These are phyloP conservation scores for Trichosporon ovoides DNA, from an alignment of 1,284 basidiomycete species.

Conservation along the genomic window DNA sequence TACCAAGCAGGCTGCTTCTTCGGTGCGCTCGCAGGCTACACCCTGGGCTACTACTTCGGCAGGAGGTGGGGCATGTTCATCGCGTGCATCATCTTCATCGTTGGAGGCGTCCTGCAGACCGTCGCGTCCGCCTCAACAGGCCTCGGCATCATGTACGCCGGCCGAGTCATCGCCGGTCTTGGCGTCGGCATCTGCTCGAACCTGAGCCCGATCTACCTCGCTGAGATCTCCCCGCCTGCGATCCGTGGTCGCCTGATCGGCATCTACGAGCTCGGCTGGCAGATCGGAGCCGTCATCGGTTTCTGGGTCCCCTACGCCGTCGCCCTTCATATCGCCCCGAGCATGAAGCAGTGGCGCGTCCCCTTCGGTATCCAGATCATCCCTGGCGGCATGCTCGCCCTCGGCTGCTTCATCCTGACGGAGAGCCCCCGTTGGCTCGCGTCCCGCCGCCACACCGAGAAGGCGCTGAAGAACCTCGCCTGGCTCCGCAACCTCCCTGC, in stretches of 20 bases:
- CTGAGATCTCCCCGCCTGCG: conserved; percentile 48
- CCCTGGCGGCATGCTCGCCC: conserved; percentile 52
- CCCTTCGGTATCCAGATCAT: conserved; percentile 56
- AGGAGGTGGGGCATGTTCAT: conserved; percentile 31
- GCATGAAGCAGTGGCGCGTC: conserved; percentile 49
- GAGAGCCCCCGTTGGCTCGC: conserved; percentile 56
- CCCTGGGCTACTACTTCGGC: conserved; percentile 26
- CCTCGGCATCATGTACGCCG: conserved; percentile 37
- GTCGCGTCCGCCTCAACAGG: conserved; percentile 27
- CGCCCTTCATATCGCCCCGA: conserved; percentile 50
- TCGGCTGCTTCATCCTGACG: conserved; percentile 50
- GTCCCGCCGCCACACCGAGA: conserved; percentile 45
- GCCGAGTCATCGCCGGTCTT: conserved; percentile 39
- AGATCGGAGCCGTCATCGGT: conserved; percentile 48
- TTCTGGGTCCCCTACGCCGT: conserved; percentile 50
- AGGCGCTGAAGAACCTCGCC: conserved; percentile 50
- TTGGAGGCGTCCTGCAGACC: conserved; percentile 40
- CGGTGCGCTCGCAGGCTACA: conserved; percentile 24
- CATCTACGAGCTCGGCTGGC: conserved; percentile 51
- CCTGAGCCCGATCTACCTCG: conserved; percentile 43
- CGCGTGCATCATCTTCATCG: conserved; percentile 38
- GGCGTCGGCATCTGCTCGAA: conserved; percentile 34
- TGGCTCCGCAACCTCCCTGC: conserved; percentile 49
- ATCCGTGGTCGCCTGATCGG: conserved; percentile 51
- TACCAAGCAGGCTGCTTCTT: conserved; percentile 43